A percentile compares a stretch with the other conserved stretches of the same genome.
Evolutionary conservation across 352 stramenopile species (phyloP).

Genomic region (Pythium dissotocum): DNA sequence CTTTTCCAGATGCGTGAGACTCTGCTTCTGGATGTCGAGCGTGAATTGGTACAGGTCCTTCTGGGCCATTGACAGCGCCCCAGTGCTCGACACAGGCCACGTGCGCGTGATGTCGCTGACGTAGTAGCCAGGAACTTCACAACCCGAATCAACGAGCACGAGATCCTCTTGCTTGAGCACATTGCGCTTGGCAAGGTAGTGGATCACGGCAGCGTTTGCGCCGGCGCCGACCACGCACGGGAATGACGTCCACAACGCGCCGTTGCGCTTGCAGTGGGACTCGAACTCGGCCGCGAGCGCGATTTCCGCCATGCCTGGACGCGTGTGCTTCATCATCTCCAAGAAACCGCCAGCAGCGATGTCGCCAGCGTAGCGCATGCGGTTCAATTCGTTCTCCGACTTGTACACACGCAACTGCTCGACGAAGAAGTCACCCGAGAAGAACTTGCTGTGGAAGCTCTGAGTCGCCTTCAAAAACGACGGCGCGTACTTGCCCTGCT

Average conservation of each 20-base stretch:
- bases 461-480: slow-evolving; percentile 64
- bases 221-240: slow-evolving; percentile 80
- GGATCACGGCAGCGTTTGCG: slow-evolving; percentile 79
- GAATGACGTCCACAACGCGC: slow-evolving; percentile 79
- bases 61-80: slow-evolving; percentile 44
- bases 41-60: slow-evolving; percentile 72
- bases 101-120: slow-evolving; percentile 84
- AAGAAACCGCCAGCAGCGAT: slow-evolving; percentile 68
- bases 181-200: slow-evolving; percentile 78
- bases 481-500: slow-evolving; percentile 51
- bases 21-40: slow-evolving; percentile 77
- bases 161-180: slow-evolving; percentile 62
- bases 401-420: slow-evolving; percentile 78
- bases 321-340: slow-evolving; percentile 74
- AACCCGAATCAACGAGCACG: slow-evolving; percentile 84
- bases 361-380: slow-evolving; percentile 75
- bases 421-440: slow-evolving; percentile 69
- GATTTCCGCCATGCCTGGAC: slow-evolving; percentile 68
- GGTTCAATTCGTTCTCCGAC: slow-evolving; percentile 67
- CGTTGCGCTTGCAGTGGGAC: slow-evolving; percentile 67
- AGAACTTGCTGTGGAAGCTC: slow-evolving; percentile 67
- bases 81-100: slow-evolving; percentile 54
- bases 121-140: slow-evolving; percentile 77
- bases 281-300: slow-evolving; percentile 75
- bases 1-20: slow-evolving; percentile 48